Base-by-base conservation (phyloP, 345 rosid genomes). In the Euclidium syriacum region DNA sequence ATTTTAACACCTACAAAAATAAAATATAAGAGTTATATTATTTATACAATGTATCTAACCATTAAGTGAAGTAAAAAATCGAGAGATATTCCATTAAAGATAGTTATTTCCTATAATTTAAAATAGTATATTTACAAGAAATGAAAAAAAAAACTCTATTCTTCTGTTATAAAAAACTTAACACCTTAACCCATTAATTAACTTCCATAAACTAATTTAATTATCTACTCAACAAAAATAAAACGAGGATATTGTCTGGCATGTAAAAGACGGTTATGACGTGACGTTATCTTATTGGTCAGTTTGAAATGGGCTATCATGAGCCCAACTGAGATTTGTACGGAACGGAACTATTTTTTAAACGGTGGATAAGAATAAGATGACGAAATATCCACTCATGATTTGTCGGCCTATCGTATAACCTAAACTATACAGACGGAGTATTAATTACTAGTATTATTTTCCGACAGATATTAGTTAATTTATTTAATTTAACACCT, bases 1-100 rank as follows among this genome's bases (percentile, higher is more conserved):
- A 78, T 67, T 77, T 77, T 25, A 81, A 2, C 8, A 91, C 79
- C 98, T 88, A 60, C n/a, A 42, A 42, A 18, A 11, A 1, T 6
- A 10, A 10, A 10, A 61, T 8, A 7, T 9, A 32, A n/a, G n/a
- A n/a, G 0, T 20, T 5, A 62, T 2, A 15, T 22, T 10, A 16
- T 46, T 3, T 33, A 16, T 34, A 52, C 11, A 59, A 7, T 10
- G 10, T 47, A n/a, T n/a, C n/a, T 22, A 53, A 6, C 18, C 33
- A 20, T 15, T 36, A 23, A 7, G 52, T 23, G 44, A 47, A 61
- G 44, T 10, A 32, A 9, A 22, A 36, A n/a, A n/a, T n/a, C n/a
- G n/a, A n/a, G n/a, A 19, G 4, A 42, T 35, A 15, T n/a, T n/a
- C n/a, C n/a, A n/a, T n/a, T n/a, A n/a, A n/a, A n/a, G n/a, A n/a